Base-by-base conservation (phyloP, 495 filamentous ascomycete genomes). In the Penicillium bialowiezense region DNA sequence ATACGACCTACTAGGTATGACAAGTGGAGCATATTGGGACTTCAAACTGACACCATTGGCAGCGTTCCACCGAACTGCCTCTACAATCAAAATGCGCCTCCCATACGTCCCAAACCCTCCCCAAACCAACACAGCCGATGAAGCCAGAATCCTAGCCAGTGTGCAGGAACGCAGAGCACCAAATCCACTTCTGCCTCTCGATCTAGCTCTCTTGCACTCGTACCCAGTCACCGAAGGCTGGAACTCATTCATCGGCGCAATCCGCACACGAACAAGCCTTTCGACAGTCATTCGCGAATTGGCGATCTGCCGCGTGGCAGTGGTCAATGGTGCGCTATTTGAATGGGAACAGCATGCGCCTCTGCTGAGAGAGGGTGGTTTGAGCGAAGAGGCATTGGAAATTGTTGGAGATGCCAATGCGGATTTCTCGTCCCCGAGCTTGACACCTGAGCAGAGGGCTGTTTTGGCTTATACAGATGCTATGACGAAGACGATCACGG, bases 261-360 rank as follows among this genome's bases (percentile, higher is more conserved):
- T 93, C 26, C 81, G 89, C 52, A 88, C 83, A 9, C 69, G 75
- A 51, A 88, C 85, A 4, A 68, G 68, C 18, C 67, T 91, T 1
- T 59, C 77, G 0, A 76, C 77, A 5, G 74, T 82, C 36, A 59
- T 87, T 29, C 78, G 84, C 15, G 89, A 93, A 65, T 59, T 90
- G 5, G 81, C 84, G 44, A 89, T 93, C 45, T 86, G 80, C 54
- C 77, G 87, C 24, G 84, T 91, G 1, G 88, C 89, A 3, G 80
- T 85, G 4, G 70, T 86, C 41, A 91, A 91, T 51, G 59, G 74
- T 1, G 89, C 89, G 0, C 81, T 79, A 70, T 91, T 87, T 63
- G 88, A 93, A 64, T 93, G 87, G 89, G 79, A 68, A 28, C 82
- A 87, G 39, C 89, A 93, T 59, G 77, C 80, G 29, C 89, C 87